Evolutionary conservation across 352 stramenopile species (phyloP).

Genomic region (Paralagenidium karlingii): DNA sequence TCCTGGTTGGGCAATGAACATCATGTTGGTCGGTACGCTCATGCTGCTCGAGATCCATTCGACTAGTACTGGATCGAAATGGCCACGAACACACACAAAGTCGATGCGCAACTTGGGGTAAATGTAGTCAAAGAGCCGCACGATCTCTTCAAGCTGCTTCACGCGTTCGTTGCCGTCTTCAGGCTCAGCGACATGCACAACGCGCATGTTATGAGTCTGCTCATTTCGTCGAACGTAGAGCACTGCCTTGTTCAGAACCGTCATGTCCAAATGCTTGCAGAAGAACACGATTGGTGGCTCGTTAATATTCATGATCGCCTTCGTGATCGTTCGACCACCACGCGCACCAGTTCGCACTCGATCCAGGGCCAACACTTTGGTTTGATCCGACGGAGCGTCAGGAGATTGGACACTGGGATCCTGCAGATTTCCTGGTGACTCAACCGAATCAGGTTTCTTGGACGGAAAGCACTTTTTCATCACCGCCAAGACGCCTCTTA

Average conservation of each 20-base stretch:
- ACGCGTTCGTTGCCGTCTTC: slow-evolving; percentile 9
- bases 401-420: slow-evolving; percentile 6
- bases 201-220: slow-evolving; percentile 70
- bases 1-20: slow-evolving; percentile 83
- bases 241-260: slow-evolving; percentile 84
- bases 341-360: slow-evolving; percentile 27
- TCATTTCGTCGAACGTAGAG: slow-evolving; percentile 82
- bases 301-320: slow-evolving; percentile 31
- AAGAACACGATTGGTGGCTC: slow-evolving; percentile 75
- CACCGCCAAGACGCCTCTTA: slow-evolving; percentile 17
- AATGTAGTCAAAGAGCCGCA: slow-evolving; percentile 63
- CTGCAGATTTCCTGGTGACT: neutral
- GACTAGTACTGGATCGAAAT: slow-evolving; percentile 51
- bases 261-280: slow-evolving; percentile 73
- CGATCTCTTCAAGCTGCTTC: slow-evolving; percentile 19
- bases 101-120: slow-evolving; percentile 81
- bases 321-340: slow-evolving; percentile 27
- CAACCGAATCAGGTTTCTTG: slow-evolving; percentile 6
- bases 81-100: slow-evolving; percentile 40
- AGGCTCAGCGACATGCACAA: slow-evolving; percentile 61
- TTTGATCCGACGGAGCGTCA: neutral
- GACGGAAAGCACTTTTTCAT: slow-evolving; percentile 21
- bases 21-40: slow-evolving; percentile 67
- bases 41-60: slow-evolving; percentile 60
- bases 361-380: neutral